These are phyloP conservation scores for Diutina mesorugosa DNA, from an alignment of 1,139 yeast genomes.

Conservation along the genomic window DNA sequence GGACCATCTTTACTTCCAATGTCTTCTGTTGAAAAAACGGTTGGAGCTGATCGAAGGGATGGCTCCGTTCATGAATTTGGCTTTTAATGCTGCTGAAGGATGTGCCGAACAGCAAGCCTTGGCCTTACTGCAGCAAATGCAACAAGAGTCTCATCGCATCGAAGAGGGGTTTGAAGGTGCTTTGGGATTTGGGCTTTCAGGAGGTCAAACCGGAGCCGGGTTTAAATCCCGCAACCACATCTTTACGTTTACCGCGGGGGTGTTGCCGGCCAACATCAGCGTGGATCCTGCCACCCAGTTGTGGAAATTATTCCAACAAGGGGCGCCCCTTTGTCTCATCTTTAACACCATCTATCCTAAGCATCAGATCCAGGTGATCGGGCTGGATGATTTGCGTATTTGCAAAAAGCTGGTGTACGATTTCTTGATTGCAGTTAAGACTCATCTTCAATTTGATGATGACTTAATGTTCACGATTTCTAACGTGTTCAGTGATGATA, in stretches of 20 bases:
- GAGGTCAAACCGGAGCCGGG: conserved; percentile 10
- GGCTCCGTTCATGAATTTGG: conserved; percentile 43
- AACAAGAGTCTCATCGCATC: conserved; percentile 3
- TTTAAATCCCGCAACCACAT: conserved; percentile 16
- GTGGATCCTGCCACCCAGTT: conserved; percentile 90
- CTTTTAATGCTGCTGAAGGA: conserved; percentile 41
- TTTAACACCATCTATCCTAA: conserved; percentile 45
- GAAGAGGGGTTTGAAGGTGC: conserved; percentile 5
- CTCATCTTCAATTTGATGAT: conserved; percentile 54
- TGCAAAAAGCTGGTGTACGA: conserved; percentile 88
- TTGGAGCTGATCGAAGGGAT: conserved; percentile 58
- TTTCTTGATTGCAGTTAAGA: conserved; percentile 78
- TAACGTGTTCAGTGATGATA: conserved; percentile 73
- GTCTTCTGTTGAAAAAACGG: conserved; percentile 44
- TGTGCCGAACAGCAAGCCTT: conserved; percentile 64
- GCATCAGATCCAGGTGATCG: conserved; percentile 34
- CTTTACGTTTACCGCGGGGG: conserved; percentile 63
- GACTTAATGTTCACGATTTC: conserved; percentile 76
- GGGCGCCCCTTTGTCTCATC: conserved; percentile 80
- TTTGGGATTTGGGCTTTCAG: conserved; percentile 15
- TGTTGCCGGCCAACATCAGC: conserved; percentile 55
- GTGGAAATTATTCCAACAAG: conserved; percentile 83
- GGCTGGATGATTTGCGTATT: conserved; percentile 67
- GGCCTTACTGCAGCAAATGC: conserved; percentile 32
- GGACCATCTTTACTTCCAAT: conserved; percentile 67